Evolutionary conservation across 2,329 filamentous ascomycete genomes (phyloP), one percentile per base, ranked within the genome.

Genomic region (Fulvia fulva): DNA sequence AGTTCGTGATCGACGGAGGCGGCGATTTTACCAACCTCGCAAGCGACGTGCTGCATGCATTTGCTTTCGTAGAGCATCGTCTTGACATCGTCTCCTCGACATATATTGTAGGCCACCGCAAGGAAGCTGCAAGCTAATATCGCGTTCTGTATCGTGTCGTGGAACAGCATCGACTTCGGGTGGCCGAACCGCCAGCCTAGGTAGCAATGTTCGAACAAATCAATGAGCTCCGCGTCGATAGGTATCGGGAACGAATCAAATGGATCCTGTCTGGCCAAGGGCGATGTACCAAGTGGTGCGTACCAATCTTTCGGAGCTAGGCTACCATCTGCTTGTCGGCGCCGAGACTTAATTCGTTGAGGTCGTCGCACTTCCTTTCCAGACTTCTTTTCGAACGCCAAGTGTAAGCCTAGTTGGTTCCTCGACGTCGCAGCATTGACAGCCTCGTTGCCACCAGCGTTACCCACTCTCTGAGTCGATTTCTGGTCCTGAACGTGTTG

Each of bases 401-500:
- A 57, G 51, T 30, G 57, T 32, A 23, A 55, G 51, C 53, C 28
- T 30, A 11, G 28, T 30, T 30, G 28, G 11, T 30, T 11, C 28
- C 28, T 30, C 11, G 28, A 30, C n/a, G n/a, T 21, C 21, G 44
- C 19, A 21, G 6, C 7, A 8, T 2, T 11, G 11, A 22, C 44
- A 19, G 11, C 28, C 28, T 30, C 28, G 5, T 30, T 30, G 28
- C 28, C 28, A 6, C 53, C 44, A 2, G 41, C 14, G 16, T 46
- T 49, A 37, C 23, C 44, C 26, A 25, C 21, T 49, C 28, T 30
- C 11, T 11, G 28, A 11, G 28, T 30, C 11, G 44, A 58, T 44
- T 63, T 63, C 53, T 61, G 60, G n/a, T 64, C 62, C 44, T 60
- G 62, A 3, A 64, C 62, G 6, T 55, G 54, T 32, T 64, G 62